phyloP scores from a whole-genome alignment of 169 alveolate genomes.

The Plasmodium inui region DNA sequence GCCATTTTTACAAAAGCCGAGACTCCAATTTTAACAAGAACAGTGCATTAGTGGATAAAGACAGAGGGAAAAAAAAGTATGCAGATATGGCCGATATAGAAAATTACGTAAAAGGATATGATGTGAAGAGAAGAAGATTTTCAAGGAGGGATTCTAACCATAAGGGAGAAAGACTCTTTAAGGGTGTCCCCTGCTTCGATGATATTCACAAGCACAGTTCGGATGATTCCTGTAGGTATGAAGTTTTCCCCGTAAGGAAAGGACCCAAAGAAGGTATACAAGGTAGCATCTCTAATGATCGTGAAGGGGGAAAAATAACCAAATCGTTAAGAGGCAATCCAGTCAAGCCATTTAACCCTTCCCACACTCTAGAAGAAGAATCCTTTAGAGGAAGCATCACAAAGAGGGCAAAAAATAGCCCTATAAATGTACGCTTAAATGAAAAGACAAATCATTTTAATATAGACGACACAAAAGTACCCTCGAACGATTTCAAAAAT shows the following conservation, averaged over 20 bases:
- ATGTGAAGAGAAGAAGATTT: not conserved
- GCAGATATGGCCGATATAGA: constrained; percentile 5
- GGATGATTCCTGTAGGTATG: not conserved
- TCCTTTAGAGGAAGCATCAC: not conserved
- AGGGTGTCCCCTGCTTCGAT: not conserved
- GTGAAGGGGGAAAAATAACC: not conserved
- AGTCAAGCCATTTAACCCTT: not conserved
- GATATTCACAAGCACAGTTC: constrained; percentile 32
- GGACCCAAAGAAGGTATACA: not conserved
- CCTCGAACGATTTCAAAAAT: constrained; percentile 28
- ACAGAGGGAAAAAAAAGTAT: not conserved
- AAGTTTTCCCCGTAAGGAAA: not conserved
- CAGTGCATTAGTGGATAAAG: not conserved
- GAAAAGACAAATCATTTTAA: not conserved
- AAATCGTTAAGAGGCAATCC: not conserved
- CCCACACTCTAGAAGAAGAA: not conserved
- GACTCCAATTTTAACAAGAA: not conserved
- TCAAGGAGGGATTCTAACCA: not conserved
- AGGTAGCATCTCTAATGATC: not conserved
- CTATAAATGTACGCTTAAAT: not conserved
- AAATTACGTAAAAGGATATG: constrained; percentile 12
- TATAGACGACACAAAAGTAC: constrained; percentile 12
- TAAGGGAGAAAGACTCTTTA: not conserved
- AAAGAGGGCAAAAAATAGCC: not conserved
- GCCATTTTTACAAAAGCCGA: not conserved